Base-by-base conservation (phyloP, 371 early-diverging fungal genomes). In the Mucor irregularis region DNA sequence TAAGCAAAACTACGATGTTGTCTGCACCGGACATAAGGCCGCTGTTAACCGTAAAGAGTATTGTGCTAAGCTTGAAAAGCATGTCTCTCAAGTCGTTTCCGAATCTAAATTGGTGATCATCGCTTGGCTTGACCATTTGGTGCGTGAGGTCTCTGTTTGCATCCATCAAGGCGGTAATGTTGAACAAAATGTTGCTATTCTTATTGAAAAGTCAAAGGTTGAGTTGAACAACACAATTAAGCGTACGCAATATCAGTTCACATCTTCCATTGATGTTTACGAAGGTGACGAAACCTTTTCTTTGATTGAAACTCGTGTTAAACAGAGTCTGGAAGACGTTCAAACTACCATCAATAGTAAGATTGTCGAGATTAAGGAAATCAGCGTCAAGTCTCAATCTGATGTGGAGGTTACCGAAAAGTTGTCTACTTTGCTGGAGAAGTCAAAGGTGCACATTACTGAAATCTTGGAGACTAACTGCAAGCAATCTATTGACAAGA, bases 41-140 rank as follows among this genome's bases (percentile, higher is more conserved):
- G 59, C 59, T 37, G 39, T 52, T 10, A 38, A 34, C 14, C 64
- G 64, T 17, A 68, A 64, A 24, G 56, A 68, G 4, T 43, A 64
- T 26, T 44, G 51, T 21, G 50, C 46, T 9, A 53, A 61, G n/a
- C 40, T 60, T n/a, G 47, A 59, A 16, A 46, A 53, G 28, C 53
- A 56, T 29, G 61, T 64, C 22, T 34, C 54, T 24, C 47, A 56
- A 4, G 53, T 68, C 4, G 37, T 68, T 9, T 47, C 56, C 26
- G 62, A 58, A 22, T 65, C 58, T 38, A 61, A 65, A 45, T 35
- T 56, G 1, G 40, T 61, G 0, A 50, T 61, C 25, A 50, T 40
- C 17, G 49, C 65, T 26, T 64, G 64, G 61, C 44, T 64, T n/a
- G 22, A 60, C 26, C 60, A 64, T 24, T 42, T 68, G 17, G 44